Evolutionary conservation across 116 monocot genomes (phyloP), one percentile per base, ranked within the genome.

Genomic region (Trichopus zeylanicus): DNA sequence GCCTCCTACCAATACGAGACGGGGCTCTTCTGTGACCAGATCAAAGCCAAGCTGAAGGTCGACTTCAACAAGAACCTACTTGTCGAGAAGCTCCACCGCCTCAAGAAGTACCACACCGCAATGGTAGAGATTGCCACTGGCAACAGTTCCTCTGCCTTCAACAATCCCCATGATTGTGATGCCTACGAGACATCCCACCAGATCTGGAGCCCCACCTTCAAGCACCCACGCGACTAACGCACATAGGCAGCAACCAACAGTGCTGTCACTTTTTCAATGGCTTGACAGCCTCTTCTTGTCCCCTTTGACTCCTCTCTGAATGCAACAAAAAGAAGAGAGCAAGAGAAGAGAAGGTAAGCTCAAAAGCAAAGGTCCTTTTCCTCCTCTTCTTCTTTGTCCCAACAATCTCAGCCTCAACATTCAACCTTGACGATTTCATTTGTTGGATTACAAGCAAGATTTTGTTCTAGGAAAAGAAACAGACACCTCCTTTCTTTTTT

Each of bases 11-110:
- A 78, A 68, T 79, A 85, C 72, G 86, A 83, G 58, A 86, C 86
- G 7, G 86, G 80, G 3, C 86, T 89, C 22, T 94, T 94, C 83
- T 94, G 78, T 75, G 86, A 89, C n/a, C 75, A 76, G 78, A 94
- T 94, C 78, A 56, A 59, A 60, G 10, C 48, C 29, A 65, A 64
- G 53, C 78, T 94, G 24, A 73, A 70, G 51, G 71, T 89, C 15
- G 83, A 76, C 1, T 94, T 89, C 76, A 75, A 73, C 39, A 89
- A 89, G 81, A 94, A 76, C 77, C 94, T 89, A 74, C 69, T 94
- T 53, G 70, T 81, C 24, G 94, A 94, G 86, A 94, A 94, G 73
- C 80, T 94, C 34, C 80, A 89, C 23, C 75, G 95, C 12, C 68
- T 97, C 64, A 97, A 97, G 78, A 97, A 86, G 77, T 97, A 84